phyloP scores from a whole-genome alignment of 2,329 filamentous ascomycete genomes.

The Epichloe brachyelytri region DNA sequence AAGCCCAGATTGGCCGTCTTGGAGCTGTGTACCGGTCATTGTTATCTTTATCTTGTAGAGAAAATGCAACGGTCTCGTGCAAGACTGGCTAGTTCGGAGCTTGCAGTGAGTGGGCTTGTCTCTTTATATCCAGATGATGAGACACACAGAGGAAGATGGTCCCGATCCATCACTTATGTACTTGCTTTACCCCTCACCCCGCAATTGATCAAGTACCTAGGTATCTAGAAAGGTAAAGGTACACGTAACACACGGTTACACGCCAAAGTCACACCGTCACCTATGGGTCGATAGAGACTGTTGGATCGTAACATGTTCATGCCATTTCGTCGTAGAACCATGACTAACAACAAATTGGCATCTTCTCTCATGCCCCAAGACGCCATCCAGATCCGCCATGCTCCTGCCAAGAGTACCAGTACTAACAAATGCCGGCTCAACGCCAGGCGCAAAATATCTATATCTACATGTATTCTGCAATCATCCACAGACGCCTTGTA shows the following conservation, averaged over 20 bases:
- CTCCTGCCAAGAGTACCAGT: constrained; percentile 9
- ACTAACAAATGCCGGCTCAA: constrained; percentile 1
- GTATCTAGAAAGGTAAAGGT: no score
- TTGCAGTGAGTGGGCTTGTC: background rate
- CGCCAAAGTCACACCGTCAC: background rate
- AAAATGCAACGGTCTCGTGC: no score
- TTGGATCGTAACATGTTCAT: constrained; percentile 15
- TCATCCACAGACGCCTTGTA: constrained; percentile 5
- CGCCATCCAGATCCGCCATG: constrained; percentile 12
- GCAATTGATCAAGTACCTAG: no score
- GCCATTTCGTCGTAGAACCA: constrained; percentile 18
- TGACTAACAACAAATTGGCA: constrained; percentile 16
- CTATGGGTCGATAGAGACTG: background rate
- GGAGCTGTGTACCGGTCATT: constrained; percentile 20
- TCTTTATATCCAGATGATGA: background rate
- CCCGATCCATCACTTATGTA: no score
- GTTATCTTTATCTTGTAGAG: background rate
- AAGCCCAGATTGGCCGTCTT: constrained; percentile 34
- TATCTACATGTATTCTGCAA: constrained; percentile 11
- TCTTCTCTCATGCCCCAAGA: constrained; percentile 9
- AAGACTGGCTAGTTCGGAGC: no score
- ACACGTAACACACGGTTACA: background rate
- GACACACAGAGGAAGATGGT: no score
- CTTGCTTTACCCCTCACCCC: no score
- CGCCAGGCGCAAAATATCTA: constrained; percentile 7